Base-by-base conservation (phyloP, 2,329 filamentous ascomycete genomes). In the Cercospora nicotianae region DNA sequence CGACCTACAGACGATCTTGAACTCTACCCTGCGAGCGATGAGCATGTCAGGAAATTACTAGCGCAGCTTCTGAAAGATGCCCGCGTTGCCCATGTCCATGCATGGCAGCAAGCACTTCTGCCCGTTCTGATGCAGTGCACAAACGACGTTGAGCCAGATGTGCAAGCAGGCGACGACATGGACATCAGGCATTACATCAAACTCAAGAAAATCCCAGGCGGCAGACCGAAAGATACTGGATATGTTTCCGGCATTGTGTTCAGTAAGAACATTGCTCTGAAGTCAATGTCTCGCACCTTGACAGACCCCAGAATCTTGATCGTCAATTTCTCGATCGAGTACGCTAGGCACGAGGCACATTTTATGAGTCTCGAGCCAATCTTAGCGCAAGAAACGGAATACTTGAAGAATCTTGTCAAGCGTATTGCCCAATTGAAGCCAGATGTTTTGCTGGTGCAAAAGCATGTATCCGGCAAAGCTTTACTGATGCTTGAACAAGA, bases 341-440 rank as follows among this genome's bases (percentile, higher is more conserved):
- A 99, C 79, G 92, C 96, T 67, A 89, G 95, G 45, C 93, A 97
- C 73, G 90, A 94, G 76, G 87, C 92, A 70, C 94, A 98, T 78
- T 98, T 99, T 78, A 97, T 99, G 94, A 99, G 95, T 75, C 82
- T 99, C 60, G 93, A 98, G 74, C 94, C 94, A 33, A 93, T 99
- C 65, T 97, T 99, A 74, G 91, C 94, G 65, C 95, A 99, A 79
- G 96, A 99, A 80, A 91, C 92, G 72, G 95, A 99, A 76, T 99
- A 95, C 73, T 83, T 99, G 28, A 88, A 91, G 73, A 95, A 97
- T 75, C 87, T 99, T 66, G 93, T 99, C 30, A 94, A 92, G 76
- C 89, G 95, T 64, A 98, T 99, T 73, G 89, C 92, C 67, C 92
- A 93, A 42, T 84, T 97, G 28, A 87, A 89, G 33, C 95, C 95